Conservation (phyloP, 306 rosid species). For the Cucurbita pepo region DNA sequence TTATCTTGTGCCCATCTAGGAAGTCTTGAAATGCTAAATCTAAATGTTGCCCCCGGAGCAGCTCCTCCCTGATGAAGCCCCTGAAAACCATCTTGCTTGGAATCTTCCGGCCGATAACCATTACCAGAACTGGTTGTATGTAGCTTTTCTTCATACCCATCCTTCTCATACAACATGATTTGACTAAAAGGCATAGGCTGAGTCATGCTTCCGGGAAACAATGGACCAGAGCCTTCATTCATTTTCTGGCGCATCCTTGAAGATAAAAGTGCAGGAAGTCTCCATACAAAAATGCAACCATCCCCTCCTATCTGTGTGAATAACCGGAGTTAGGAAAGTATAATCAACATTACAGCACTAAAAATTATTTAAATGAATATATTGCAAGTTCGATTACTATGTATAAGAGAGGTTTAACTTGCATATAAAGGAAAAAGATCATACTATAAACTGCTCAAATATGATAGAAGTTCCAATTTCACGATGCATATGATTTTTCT, state of each 20-base stretch:
- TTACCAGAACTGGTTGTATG: constrained; percentile 10
- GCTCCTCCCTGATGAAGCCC: constrained; percentile 14
- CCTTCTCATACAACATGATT: constrained; percentile 16
- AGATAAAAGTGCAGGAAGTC: constrained; percentile 44
- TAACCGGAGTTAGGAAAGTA: constrained; percentile 4
- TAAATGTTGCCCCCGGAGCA: constrained; percentile 30
- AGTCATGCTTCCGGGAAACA: constrained; percentile 28
- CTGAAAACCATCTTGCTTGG: constrained; percentile 10
- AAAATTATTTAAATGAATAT: not conserved
- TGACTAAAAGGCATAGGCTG: constrained; percentile 17
- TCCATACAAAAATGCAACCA: constrained; percentile 66
- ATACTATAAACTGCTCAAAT: not conserved
- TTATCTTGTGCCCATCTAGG: constrained; percentile 68
- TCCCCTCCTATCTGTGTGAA: constrained; percentile 54
- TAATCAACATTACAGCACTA: not conserved
- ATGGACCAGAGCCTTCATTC: constrained; percentile 20
- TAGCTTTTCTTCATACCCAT: constrained; percentile 19
- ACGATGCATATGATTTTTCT: not conserved
- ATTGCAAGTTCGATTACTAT: not conserved
- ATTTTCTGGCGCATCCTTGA: constrained; percentile 42
- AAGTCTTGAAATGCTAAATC: constrained; percentile 60
- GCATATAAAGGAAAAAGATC: not conserved
- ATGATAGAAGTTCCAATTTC: not conserved
- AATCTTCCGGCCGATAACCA: constrained; percentile 10
- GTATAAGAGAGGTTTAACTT: not conserved